Base-by-base conservation (phyloP, 257 asterid species). In the Scutellaria galericulata region DNA sequence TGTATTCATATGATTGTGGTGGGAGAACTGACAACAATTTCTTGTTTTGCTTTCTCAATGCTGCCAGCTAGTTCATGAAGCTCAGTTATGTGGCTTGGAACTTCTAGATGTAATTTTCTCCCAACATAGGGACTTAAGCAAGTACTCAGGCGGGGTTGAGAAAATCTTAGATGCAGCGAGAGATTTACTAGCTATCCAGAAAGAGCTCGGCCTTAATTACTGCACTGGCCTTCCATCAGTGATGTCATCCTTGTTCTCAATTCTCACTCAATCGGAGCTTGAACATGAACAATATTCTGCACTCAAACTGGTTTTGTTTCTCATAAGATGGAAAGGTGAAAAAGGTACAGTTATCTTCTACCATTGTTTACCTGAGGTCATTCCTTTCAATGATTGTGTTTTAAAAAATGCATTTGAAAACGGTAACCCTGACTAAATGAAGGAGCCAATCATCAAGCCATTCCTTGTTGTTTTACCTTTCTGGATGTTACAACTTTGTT, bases 211-310 rank as follows among this genome's bases (percentile, higher is more conserved):
- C 74, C 85, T 95, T 80, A 75, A 81, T 78, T 92, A 80, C 77
- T 63, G 75, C 57, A 74, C 85, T 39, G 89, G 83, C 66, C 77
- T 81, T 64, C 81, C 91, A 3, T 82, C 95, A 66, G 84, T 84
- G 80, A 66, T 77, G 64, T 72, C 89, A 63, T 81, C 88, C 81
- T 74, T 89, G 78, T 87, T 91, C 71, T 74, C 81, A 59, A 83
- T 83, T 73, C 89, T 95, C 76, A 73, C 80, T 55, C 86, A 87
- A 74, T 84, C 91, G n/a, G 93, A 95, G 81, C 85, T 95, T 68
- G 99, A 95, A 77, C 99, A 95, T 10, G 99, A 95, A 75, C 98
- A 92, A 69, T 73, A 83, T 84, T 77, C 92, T 78, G 73, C 73
- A 62, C 75, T 87, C 81, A 88, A 81, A 74, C 78, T 92, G 74